Percentiles rank a stretch among this genome's conserved stretches.
Evolutionary conservation across 305 asterid genomes (phyloP).

Genomic region (Rubia balearica): DNA sequence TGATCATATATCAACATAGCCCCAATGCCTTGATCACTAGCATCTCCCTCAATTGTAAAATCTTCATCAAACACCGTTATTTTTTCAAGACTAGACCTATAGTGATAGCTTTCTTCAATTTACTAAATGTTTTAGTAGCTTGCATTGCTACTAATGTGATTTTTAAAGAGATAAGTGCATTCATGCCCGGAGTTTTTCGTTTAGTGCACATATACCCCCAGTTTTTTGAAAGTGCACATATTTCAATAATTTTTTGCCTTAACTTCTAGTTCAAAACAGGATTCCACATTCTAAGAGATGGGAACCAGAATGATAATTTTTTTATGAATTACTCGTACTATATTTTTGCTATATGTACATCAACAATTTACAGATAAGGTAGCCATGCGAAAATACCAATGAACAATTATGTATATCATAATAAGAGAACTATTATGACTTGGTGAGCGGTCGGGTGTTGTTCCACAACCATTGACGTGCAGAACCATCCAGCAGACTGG

Average conservation of each 20-base stretch:
- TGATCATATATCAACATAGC: too few species aligned
- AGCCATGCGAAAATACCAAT: not conserved
- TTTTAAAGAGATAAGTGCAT: too few species aligned
- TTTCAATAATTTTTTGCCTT: not conserved
- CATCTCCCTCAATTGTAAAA: too few species aligned
- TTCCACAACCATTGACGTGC: constrained; percentile 79
- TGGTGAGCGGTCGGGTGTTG: constrained; percentile 60
- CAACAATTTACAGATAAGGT: not conserved
- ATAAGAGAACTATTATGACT: constrained; percentile 21
- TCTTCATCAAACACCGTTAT: too few species aligned
- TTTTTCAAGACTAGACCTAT: too few species aligned
- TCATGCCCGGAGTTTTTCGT: too few species aligned
- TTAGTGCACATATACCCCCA: too few species aligned
- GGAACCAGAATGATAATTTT: not conserved
- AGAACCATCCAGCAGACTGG: constrained; percentile 75
- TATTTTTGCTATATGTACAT: not conserved
- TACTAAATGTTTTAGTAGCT: too few species aligned
- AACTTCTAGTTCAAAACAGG: not conserved
- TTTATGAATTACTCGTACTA: not conserved
- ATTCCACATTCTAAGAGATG: not conserved
- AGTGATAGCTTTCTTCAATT: too few species aligned
- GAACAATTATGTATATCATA: not conserved
- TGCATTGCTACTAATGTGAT: too few species aligned
- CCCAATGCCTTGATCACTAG: too few species aligned
- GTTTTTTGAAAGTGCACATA: too few species aligned